Conservation (phyloP, 1,284 basidiomycete species). For the Butyriboletus appendiculatus region DNA sequence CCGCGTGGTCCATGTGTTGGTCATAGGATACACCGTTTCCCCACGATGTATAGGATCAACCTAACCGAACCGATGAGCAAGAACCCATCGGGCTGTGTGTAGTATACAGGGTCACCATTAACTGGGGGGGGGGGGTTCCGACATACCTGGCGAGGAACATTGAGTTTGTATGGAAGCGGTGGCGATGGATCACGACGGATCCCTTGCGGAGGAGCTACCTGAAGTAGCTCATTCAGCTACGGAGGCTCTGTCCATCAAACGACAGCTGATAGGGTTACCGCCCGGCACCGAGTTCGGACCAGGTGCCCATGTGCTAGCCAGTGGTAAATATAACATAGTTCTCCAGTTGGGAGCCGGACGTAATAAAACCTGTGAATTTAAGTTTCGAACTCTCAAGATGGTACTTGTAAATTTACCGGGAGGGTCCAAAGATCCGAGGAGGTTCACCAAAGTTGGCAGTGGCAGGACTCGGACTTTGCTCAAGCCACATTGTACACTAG, state of each 20-base stretch:
- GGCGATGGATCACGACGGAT: constrained; percentile 2
- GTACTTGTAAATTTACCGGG: constrained; percentile 4
- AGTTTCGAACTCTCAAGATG: background rate
- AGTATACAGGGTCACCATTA: background rate
- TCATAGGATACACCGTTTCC: background rate
- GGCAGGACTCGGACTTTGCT: background rate
- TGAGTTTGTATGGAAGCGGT: constrained; percentile 1
- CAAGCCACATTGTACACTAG: too few relatives aligned
- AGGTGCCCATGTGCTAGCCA: background rate
- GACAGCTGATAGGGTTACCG: background rate
- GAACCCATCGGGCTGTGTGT: background rate
- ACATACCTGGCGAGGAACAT: background rate
- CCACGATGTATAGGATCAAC: background rate
- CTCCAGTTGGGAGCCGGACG: background rate
- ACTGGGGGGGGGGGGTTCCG: background rate
- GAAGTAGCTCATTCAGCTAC: background rate
- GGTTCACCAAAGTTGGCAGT: too few relatives aligned
- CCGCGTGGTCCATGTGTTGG: background rate
- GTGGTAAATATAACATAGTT: background rate
- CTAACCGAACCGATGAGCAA: background rate
- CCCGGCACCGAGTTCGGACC: background rate
- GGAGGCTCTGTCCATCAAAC: background rate
- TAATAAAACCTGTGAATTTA: background rate
- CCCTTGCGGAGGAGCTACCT: background rate
- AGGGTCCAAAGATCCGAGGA: too few relatives aligned